Conservation (phyloP, 73 alveolate genomes). For the Paramecium pentaurelia region DNA sequence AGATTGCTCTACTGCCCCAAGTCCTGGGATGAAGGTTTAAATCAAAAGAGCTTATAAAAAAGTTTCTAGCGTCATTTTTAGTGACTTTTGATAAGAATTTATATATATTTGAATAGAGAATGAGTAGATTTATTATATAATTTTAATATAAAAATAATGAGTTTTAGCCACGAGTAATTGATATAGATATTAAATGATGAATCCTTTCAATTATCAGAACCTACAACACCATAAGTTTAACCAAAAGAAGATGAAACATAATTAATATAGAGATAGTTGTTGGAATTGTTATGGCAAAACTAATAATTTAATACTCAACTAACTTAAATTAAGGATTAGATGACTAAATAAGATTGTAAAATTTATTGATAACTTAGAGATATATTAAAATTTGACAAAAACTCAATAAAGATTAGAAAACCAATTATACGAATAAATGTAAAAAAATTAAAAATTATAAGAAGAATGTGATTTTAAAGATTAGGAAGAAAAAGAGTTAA, state of each 20-base stretch:
- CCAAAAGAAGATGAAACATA: not conserved
- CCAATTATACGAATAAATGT: not conserved
- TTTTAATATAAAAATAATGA: not conserved
- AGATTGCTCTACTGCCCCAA: constrained; percentile 11
- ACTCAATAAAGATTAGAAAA: not conserved
- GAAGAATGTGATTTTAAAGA: not conserved
- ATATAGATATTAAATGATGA: not conserved
- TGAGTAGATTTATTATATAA: not conserved
- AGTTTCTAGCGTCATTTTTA: not conserved
- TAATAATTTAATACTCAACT: not conserved
- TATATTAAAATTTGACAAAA: not conserved
- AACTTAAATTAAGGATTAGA: not conserved
- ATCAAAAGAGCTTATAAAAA: not conserved
- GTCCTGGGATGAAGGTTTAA: not conserved
- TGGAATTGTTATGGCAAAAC: not conserved
- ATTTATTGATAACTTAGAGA: not conserved
- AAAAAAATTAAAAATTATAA: not conserved
- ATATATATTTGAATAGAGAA: not conserved
- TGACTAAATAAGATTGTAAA: not conserved
- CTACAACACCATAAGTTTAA: not conserved
- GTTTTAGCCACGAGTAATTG: not conserved
- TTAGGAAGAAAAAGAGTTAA: not conserved
- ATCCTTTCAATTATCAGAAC: not conserved
- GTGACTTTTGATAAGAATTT: not conserved
- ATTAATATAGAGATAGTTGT: not conserved